These are phyloP conservation scores for Warburgia ugandensis DNA, from an alignment of 164 flowering plant genomes.

Conservation along the genomic window DNA sequence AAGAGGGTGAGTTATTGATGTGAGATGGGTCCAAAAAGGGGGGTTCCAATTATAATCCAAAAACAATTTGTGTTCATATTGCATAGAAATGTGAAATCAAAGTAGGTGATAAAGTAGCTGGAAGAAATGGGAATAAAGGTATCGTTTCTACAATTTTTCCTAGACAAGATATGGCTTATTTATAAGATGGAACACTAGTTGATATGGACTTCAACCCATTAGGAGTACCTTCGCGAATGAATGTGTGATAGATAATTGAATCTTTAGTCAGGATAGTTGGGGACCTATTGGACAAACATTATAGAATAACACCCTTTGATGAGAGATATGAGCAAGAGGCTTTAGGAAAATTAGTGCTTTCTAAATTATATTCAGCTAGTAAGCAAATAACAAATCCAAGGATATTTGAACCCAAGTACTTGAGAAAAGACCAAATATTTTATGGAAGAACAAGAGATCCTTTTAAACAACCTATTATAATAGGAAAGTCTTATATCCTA, in stretches of 20 bases:
- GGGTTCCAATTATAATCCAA: too few relatives aligned
- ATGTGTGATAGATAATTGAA: slow-evolving; percentile 4
- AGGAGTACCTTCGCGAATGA: slow-evolving; percentile 1
- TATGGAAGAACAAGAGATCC: slow-evolving; percentile 4
- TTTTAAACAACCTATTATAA: slow-evolving; percentile 2
- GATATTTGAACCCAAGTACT: slow-evolving; percentile 4
- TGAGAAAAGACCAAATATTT: not conserved
- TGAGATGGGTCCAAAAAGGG: too few relatives aligned
- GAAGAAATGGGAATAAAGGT: not conserved
- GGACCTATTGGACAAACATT: not conserved
- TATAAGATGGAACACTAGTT: slow-evolving; percentile 1
- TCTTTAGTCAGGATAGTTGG: not conserved
- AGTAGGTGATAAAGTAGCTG: slow-evolving; percentile 2
- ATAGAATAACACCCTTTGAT: slow-evolving; percentile 22
- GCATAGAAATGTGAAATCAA: not conserved
- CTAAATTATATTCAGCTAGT: slow-evolving; percentile 8
- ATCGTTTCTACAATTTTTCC: slow-evolving; percentile 2
- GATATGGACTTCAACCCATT: slow-evolving; percentile 6
- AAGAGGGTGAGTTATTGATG: too few relatives aligned
- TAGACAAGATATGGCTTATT: slow-evolving; percentile 3
- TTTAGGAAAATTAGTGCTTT: slow-evolving; percentile 14
- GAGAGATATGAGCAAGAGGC: slow-evolving; percentile 14
- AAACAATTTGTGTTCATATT: too few relatives aligned
- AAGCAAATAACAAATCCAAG: slow-evolving; percentile 7
- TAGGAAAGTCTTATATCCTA: not conserved